Percentiles rank a stretch among this genome's conserved stretches.
These are phyloP conservation scores for Trichosanthes cucumerina DNA, from an alignment of 306 rosid genomes.

Conservation along the genomic window DNA sequence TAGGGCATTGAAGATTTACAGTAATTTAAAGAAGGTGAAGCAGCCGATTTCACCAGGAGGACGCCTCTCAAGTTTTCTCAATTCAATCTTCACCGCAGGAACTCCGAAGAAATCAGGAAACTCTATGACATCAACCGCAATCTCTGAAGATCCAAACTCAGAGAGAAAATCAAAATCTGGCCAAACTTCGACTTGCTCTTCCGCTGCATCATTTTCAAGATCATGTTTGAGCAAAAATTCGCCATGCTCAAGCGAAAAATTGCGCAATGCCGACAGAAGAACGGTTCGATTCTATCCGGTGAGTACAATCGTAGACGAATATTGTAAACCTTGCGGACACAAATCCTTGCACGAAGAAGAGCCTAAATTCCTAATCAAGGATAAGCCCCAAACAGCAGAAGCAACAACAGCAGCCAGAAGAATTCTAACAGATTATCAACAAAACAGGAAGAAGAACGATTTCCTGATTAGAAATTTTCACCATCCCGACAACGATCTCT, in stretches of 20 bases:
- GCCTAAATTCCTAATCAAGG: constrained; percentile 14
- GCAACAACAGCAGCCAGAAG: constrained; percentile 40
- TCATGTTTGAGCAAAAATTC: constrained; percentile 75
- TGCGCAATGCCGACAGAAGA: constrained; percentile 41
- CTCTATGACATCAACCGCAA: constrained; percentile 3
- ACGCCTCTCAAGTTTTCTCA: constrained; percentile 51
- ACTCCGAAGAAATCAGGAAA: constrained; percentile 20
- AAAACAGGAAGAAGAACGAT: constrained; percentile 32
- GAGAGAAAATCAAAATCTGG: constrained; percentile 26
- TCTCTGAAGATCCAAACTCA: neutral
- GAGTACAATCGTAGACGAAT: constrained; percentile 62
- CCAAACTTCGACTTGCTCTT: constrained; percentile 43
- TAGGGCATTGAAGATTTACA: constrained; percentile 64
- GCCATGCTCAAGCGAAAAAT: constrained; percentile 38
- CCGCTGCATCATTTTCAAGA: constrained; percentile 62
- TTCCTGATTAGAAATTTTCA: constrained; percentile 22
- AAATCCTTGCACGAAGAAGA: constrained; percentile 42
- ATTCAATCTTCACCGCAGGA: constrained; percentile 43
- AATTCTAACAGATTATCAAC: constrained; percentile 40
- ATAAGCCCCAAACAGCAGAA: constrained; percentile 27
- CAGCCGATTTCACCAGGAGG: constrained; percentile 89
- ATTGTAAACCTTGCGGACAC: constrained; percentile 49
- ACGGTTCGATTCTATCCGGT: constrained; percentile 75
- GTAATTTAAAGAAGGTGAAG: constrained; percentile 75
- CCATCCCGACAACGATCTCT: neutral